A percentile compares a stretch with the other conserved stretches of the same genome.
These are phyloP conservation scores for Saccharum spontaneum DNA, from an alignment of 176 grass and related monocot species.

Conservation along the genomic window DNA sequence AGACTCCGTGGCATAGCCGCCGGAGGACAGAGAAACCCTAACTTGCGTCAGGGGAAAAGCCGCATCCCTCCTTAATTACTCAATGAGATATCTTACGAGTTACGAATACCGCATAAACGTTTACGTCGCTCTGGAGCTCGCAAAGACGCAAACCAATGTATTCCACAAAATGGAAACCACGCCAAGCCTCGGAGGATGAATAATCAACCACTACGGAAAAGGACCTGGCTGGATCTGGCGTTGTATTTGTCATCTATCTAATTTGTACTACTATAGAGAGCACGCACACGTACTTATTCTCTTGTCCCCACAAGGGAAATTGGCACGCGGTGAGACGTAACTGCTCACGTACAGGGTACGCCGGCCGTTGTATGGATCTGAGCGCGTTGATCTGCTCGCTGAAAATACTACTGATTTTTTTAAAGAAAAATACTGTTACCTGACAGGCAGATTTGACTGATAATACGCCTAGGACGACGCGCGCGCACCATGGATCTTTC, in stretches of 20 bases:
- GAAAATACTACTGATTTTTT: too few species aligned
- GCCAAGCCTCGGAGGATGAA: not conserved
- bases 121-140: not conserved
- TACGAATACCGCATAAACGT: not conserved
- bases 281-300: not conserved
- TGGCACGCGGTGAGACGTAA: not conserved
- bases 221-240: not conserved
- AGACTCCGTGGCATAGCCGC: too few species aligned
- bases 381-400: too few species aligned
- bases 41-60: too few species aligned
- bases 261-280: too few species aligned
- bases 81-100: not conserved
- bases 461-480: not conserved
- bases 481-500: not conserved
- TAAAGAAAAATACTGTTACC: too few species aligned
- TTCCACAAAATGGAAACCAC: not conserved
- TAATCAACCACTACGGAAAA: not conserved
- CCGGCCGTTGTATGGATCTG: not conserved
- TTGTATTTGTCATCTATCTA: not conserved
- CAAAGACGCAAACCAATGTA: not conserved
- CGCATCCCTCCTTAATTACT: not conserved
- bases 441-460: too few species aligned
- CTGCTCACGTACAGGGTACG: not conserved
- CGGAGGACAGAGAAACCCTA: too few species aligned
- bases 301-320: not conserved